These are phyloP conservation scores for Collybiopsis confluens DNA, from an alignment of 768 basidiomycete genomes.

Conservation along the genomic window DNA sequence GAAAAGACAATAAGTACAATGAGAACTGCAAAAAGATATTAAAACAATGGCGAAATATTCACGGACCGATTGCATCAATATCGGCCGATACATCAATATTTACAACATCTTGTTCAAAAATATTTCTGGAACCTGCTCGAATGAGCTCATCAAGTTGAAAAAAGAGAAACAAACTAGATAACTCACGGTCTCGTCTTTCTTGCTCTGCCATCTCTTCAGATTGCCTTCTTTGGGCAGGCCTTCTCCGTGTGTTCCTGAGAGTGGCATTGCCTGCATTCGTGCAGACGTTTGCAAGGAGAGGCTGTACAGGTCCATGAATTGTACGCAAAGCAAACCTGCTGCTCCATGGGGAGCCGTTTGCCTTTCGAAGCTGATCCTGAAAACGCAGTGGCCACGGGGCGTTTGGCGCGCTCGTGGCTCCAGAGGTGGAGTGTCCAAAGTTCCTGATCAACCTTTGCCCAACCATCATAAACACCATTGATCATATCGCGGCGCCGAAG, in stretches of 20 bases:
- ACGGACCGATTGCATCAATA: too few relatives aligned
- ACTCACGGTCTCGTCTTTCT: not conserved
- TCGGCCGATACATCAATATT: too few relatives aligned
- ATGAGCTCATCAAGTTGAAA: not conserved
- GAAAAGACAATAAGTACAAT: too few relatives aligned
- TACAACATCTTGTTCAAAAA: not conserved
- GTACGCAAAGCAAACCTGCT: not conserved
- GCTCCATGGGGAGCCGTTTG: not conserved
- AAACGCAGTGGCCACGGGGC: not conserved
- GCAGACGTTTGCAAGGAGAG: not conserved
- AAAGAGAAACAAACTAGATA: not conserved
- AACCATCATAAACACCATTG: conserved; percentile 10
- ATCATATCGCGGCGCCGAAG: conserved; percentile 13
- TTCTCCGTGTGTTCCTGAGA: not conserved
- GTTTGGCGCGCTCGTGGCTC: not conserved
- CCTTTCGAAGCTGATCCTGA: not conserved
- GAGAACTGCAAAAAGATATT: too few relatives aligned
- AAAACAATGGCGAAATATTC: too few relatives aligned
- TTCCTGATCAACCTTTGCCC: conserved; percentile 7
- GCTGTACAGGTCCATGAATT: not conserved
- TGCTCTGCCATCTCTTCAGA: not conserved
- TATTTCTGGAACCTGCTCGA: not conserved
- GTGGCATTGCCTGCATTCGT: not conserved
- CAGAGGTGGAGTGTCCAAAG: not conserved
- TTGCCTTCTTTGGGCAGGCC: not conserved